phyloP scores from a whole-genome alignment of 345 rosid species.

The Aquilaria malaccensis region DNA sequence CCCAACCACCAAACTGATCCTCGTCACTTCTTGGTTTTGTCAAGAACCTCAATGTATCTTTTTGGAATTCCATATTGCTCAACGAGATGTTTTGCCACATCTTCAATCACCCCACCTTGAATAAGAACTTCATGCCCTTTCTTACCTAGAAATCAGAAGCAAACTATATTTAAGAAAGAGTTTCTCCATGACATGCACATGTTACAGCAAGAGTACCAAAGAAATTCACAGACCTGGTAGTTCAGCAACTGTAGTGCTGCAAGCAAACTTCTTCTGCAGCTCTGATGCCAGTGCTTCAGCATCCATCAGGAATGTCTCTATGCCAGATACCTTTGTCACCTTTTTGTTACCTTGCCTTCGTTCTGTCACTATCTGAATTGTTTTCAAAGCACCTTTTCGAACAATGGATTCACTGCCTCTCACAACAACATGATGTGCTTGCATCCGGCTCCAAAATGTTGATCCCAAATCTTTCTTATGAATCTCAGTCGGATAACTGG shows the following conservation, averaged over 20 bases:
- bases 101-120: conserved; percentile 92
- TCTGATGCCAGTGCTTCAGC: conserved; percentile 90
- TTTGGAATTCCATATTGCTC: conserved; percentile 86
- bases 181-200: background rate
- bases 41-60: conserved; percentile 85
- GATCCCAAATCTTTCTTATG: conserved; percentile 78
- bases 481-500: conserved; percentile 79
- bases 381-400: conserved; percentile 72
- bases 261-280: conserved; percentile 95
- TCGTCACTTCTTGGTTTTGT: conserved; percentile 73
- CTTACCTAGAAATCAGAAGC: conserved; percentile 50
- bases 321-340: conserved; percentile 73
- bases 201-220: background rate
- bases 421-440: conserved; percentile 60
- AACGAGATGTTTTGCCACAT: conserved; percentile 69
- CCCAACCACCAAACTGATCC: too few species aligned
- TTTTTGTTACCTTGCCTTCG: conserved; percentile 94
- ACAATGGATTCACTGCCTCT: conserved; percentile 72
- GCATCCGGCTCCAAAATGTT: conserved; percentile 74
- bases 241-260: conserved; percentile 81
- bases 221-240: conserved; percentile 48
- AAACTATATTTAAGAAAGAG: background rate
- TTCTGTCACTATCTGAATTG: conserved; percentile 83
- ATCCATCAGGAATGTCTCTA: conserved; percentile 71
- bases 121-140: conserved; percentile 83